phyloP scores from a whole-genome alignment of 1,139 yeast species.

The Sugiyamaella pinicola region DNA sequence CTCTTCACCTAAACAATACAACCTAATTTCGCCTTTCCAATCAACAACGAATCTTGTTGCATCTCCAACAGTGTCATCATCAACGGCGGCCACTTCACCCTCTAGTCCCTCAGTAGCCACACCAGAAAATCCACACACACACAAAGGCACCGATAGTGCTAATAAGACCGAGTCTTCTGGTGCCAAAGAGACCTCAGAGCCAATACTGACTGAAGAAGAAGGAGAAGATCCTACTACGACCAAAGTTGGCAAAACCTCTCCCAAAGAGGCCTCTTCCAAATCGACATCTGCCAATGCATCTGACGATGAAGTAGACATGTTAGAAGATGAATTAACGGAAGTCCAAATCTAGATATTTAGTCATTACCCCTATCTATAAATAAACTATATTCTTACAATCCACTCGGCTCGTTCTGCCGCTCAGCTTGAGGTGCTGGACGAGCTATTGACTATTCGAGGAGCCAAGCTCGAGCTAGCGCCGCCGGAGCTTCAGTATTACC shows the following conservation, averaged over 20 bases:
- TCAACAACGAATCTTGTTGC: constrained; percentile 30
- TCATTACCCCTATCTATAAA: constrained; percentile 2
- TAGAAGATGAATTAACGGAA: constrained; percentile 31
- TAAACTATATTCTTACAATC: constrained; percentile 2
- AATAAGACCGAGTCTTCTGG: neutral
- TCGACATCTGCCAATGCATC: constrained; percentile 22
- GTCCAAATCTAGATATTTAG: constrained; percentile 27
- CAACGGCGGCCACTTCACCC: constrained; percentile 1
- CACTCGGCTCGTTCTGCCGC: neutral
- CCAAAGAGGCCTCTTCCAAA: constrained; percentile 6
- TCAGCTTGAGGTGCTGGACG: neutral
- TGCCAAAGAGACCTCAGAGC: neutral
- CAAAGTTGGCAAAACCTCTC: constrained; percentile 4
- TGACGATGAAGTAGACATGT: constrained; percentile 31
- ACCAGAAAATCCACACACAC: constrained; percentile 1
- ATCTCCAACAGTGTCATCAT: constrained; percentile 13
- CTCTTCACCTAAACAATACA: constrained; percentile 21
- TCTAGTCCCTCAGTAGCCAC: neutral
- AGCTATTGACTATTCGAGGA: neutral
- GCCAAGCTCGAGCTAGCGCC: constrained; percentile 1
- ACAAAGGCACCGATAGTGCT: neutral
- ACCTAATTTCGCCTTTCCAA: constrained; percentile 29
- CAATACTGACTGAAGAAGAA: neutral
- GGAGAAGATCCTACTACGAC: neutral
- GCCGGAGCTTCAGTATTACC: constrained; percentile 52